Evolutionary conservation across 805 yeast genomes (phyloP).

Genomic region (Zygotorulaspora chibaensis): DNA sequence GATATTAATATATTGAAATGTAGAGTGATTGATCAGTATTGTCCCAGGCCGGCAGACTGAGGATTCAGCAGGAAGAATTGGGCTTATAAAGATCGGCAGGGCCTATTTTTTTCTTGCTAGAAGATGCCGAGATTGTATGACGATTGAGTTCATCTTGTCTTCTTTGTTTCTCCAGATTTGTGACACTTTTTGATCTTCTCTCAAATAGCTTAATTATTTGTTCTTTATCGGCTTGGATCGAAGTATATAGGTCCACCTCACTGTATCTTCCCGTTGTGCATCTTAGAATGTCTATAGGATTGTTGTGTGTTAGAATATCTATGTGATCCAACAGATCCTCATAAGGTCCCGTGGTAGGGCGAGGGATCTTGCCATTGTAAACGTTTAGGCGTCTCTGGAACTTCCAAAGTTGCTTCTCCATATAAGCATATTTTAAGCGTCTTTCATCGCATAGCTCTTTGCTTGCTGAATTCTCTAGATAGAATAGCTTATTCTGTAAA

Average conservation of each 20-base stretch:
- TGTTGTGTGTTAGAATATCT: slow-evolving; percentile 23
- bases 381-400: slow-evolving; percentile 23
- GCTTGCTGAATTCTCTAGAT: not conserved
- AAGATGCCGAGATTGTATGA: not conserved
- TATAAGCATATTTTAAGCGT: slow-evolving; percentile 13
- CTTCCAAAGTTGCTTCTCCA: slow-evolving; percentile 25
- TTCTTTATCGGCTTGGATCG: slow-evolving; percentile 25
- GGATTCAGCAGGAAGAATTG: not conserved
- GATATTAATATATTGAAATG: too few relatives aligned
- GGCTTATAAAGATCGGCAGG: not conserved
- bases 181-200: not conserved
- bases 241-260: slow-evolving; percentile 26
- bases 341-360: slow-evolving; percentile 18
- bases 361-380: slow-evolving; percentile 16
- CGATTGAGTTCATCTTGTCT: not conserved
- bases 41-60: not conserved
- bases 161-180: not conserved
- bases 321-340: slow-evolving; percentile 25
- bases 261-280: slow-evolving; percentile 36
- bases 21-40: too few relatives aligned
- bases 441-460: slow-evolving; percentile 8
- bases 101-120: not conserved
- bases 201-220: slow-evolving; percentile 19
- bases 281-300: slow-evolving; percentile 26
- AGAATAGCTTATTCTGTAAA: slow-evolving; percentile 5